A percentile compares a stretch with the other conserved stretches of the same genome.
Conservation (phyloP, 805 yeast species). For the Wickerhamomyces alni region DNA sequence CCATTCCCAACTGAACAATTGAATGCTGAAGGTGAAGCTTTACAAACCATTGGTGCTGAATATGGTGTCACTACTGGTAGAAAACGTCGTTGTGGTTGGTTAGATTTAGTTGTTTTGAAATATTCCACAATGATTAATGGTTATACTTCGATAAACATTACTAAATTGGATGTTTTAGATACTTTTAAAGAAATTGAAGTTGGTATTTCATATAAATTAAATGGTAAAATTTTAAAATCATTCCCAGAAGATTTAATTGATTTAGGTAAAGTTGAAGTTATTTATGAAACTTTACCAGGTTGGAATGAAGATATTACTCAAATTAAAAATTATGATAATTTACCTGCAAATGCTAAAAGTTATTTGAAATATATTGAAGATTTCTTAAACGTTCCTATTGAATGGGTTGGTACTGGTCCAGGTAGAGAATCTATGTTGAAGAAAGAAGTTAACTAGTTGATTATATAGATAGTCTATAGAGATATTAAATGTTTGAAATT, state of each 20-base stretch:
- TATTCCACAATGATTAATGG: slow-evolving; percentile 92
- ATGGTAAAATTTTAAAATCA: slow-evolving; percentile 66
- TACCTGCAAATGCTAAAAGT: slow-evolving; percentile 83
- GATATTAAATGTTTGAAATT: no score
- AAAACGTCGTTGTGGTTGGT: slow-evolving; percentile 99
- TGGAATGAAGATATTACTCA: slow-evolving; percentile 84
- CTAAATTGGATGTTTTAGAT: slow-evolving; percentile 93
- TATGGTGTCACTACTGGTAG: slow-evolving; percentile 98
- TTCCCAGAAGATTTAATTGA: slow-evolving; percentile 91
- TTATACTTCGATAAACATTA: slow-evolving; percentile 88
- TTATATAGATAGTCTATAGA: neutral
- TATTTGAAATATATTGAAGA: slow-evolving; percentile 85
- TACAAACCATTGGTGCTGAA: slow-evolving; percentile 92
- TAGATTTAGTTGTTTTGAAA: slow-evolving; percentile 89
- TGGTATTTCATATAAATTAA: slow-evolving; percentile 74
- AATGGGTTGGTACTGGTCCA: slow-evolving; percentile 99
- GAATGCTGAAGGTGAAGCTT: slow-evolving; percentile 76
- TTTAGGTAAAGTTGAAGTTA: slow-evolving; percentile 87
- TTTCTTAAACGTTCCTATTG: slow-evolving; percentile 74
- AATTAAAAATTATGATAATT: slow-evolving; percentile 61
- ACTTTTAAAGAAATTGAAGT: slow-evolving; percentile 82
- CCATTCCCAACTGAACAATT: slow-evolving; percentile 98
- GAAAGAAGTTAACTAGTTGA: slow-evolving; percentile 26
- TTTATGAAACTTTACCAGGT: slow-evolving; percentile 87
- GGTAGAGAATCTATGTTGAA: slow-evolving; percentile 90